Evolutionary conservation across 352 stramenopile genomes (phyloP).

Genomic region (Globisporangium uncinulatum): DNA sequence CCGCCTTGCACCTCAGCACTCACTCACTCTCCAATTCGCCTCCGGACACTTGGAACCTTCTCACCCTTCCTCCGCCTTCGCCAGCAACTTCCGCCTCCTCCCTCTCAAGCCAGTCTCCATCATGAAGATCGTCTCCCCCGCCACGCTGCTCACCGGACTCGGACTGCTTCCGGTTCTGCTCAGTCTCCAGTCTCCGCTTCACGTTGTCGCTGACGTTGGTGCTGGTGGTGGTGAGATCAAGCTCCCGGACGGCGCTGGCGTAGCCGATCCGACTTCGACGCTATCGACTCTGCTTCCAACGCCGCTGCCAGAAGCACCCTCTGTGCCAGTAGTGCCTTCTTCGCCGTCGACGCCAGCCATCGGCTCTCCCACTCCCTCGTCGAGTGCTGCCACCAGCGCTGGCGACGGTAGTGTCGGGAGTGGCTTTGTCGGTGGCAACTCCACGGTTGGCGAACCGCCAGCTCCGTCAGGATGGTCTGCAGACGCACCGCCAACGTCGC

Average conservation of each 20-base stretch:
- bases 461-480: conserved; percentile 4
- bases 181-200: not conserved
- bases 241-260: not conserved
- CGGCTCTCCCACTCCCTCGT: not conserved
- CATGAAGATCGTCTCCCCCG: conserved; percentile 4
- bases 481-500: conserved; percentile 23
- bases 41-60: not conserved
- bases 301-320: not conserved
- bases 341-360: not conserved
- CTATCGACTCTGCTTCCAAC: not conserved
- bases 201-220: not conserved
- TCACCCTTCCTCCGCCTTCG: not conserved
- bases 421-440: conserved; percentile 4
- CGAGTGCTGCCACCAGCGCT: not conserved
- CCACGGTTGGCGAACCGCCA: conserved; percentile 11
- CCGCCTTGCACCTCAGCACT: not conserved
- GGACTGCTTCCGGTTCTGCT: conserved; percentile 1
- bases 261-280: not conserved
- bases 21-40: conserved; percentile 4
- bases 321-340: too few species aligned
- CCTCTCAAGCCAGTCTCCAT: not conserved
- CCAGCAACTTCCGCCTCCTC: too few species aligned
- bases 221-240: not conserved
- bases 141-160: not conserved
- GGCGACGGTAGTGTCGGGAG: not conserved